phyloP scores from a whole-genome alignment of 352 stramenopile genomes.

The Phytophthora macrochlamydospora region DNA sequence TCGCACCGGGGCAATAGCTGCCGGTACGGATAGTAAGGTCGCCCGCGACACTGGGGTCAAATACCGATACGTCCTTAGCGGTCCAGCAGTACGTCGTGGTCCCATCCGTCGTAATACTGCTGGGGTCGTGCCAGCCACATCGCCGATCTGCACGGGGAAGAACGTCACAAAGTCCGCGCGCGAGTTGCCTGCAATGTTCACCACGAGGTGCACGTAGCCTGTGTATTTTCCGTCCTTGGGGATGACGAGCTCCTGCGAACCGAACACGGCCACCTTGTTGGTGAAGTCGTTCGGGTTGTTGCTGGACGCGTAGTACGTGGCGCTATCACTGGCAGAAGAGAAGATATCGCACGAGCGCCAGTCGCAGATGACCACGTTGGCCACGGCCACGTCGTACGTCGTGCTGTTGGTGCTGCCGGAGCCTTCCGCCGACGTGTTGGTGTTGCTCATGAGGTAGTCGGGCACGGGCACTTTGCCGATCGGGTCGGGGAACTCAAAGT shows the following conservation, averaged over 20 bases:
- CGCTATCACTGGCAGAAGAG: slow-evolving; percentile 43
- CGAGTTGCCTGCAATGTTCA: slow-evolving; percentile 69
- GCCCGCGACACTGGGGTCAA: slow-evolving; percentile 57
- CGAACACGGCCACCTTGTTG: slow-evolving; percentile 56
- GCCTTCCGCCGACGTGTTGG: slow-evolving; percentile 24
- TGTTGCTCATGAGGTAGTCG: slow-evolving; percentile 39
- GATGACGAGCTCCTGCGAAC: slow-evolving; percentile 68
- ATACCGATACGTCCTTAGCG: slow-evolving; percentile 55
- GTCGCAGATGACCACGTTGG: slow-evolving; percentile 82
- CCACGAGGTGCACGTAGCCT: slow-evolving; percentile 69
- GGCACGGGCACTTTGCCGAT: slow-evolving; percentile 52
- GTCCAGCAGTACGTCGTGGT: slow-evolving; percentile 83
- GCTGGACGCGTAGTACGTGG: slow-evolving; percentile 61
- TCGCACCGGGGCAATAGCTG: slow-evolving; percentile 65
- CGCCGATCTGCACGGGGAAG: slow-evolving; percentile 78
- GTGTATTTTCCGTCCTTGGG: slow-evolving; percentile 83
- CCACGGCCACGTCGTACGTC: slow-evolving; percentile 64
- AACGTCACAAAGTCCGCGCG: slow-evolving; percentile 81
- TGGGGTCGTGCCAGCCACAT: slow-evolving; percentile 54
- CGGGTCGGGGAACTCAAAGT: slow-evolving; percentile 63
- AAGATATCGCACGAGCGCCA: slow-evolving; percentile 79
- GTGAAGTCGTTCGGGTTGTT: slow-evolving; percentile 81
- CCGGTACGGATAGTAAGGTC: slow-evolving; percentile 68
- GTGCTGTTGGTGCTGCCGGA: slow-evolving; percentile 33
- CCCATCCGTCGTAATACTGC: slow-evolving; percentile 56